Evolutionary conservation across 495 filamentous ascomycete genomes (phyloP).

Genomic region (Neurospora pannonica): DNA sequence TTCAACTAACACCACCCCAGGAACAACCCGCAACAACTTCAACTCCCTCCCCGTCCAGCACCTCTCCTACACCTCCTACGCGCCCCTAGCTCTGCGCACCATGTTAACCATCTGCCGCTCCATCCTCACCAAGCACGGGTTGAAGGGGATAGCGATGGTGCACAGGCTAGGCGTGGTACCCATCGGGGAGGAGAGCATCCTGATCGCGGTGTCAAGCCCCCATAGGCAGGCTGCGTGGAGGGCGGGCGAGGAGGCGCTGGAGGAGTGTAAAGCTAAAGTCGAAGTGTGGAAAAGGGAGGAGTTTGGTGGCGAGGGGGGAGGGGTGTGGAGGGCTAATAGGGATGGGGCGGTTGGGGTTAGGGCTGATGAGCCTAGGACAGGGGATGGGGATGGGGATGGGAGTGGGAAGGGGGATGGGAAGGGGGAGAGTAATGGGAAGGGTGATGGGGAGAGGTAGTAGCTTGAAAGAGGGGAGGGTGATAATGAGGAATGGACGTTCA

Average conservation of each 20-base stretch:
- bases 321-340: constrained; percentile 85
- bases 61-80: constrained; percentile 78
- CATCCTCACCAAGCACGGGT: constrained; percentile 47
- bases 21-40: constrained; percentile 85
- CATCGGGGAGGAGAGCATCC: constrained; percentile 82
- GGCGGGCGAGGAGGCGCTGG: constrained; percentile 82
- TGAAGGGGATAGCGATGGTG: constrained; percentile 65
- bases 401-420: not conserved
- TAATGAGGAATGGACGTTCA: not conserved
- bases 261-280: constrained; percentile 71
- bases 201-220: constrained; percentile 76
- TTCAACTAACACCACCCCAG: constrained; percentile 33
- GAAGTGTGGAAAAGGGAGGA: constrained; percentile 97
- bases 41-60: constrained; percentile 60
- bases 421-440: not conserved
- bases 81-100: constrained; percentile 63
- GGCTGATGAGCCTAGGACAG: constrained; percentile 7
- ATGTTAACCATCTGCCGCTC: constrained; percentile 57
- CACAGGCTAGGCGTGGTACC: constrained; percentile 84
- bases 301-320: constrained; percentile 66
- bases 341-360: constrained; percentile 55
- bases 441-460: not conserved
- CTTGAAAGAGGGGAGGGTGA: not conserved
- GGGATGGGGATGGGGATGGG: not conserved
- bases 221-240: constrained; percentile 86